Base-by-base conservation (phyloP, 2,329 filamentous ascomycete genomes). In the Penicillium paneum region DNA sequence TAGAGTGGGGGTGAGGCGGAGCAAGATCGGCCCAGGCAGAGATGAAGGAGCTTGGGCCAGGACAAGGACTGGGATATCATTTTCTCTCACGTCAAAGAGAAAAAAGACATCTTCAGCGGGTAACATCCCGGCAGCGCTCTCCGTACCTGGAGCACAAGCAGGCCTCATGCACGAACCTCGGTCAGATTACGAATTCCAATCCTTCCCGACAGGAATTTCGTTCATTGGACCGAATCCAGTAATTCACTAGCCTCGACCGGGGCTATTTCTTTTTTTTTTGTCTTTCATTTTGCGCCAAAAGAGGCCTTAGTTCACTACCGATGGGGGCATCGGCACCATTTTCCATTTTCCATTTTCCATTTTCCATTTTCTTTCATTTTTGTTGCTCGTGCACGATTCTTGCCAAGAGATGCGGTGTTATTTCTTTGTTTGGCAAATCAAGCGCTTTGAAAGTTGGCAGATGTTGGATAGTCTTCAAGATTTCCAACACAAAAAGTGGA, bases 31-130 rank as follows among this genome's bases (percentile, higher is more conserved):
- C 66, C 61, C 64, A 56, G 59, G 60, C 57, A 56, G 56, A 56
- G 56, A 65, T 50, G 54, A 49, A 65, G 65, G 59, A 70, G 68
- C 67, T 71, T 68, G 65, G 67, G 58, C 69, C 66, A 71, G 36
- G 36, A 52, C 52, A 55, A 44, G 34, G 50, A 52, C 57, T 56
- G 45, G 57, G 57, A 56, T 60, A 41, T 46, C 40, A 55, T 38
- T 56, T 54, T 24, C 54, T 42, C 52, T 35, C 41, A 54, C 39
- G 49, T 49, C 35, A 32, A 39, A 39, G 35, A 35, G 24, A 45
- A 43, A 39, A 39, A 38, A 52, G 47, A 51, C 41, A 32, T 41
- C 50, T 47, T 34, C 34, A 45, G 51, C 48, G 54, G 53, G 49
- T 56, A 60, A 49, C 53, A 63, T 60, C 53, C 46, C 31, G 5